Base-by-base conservation (phyloP, 306 rosid genomes). In the Comarum palustre region DNA sequence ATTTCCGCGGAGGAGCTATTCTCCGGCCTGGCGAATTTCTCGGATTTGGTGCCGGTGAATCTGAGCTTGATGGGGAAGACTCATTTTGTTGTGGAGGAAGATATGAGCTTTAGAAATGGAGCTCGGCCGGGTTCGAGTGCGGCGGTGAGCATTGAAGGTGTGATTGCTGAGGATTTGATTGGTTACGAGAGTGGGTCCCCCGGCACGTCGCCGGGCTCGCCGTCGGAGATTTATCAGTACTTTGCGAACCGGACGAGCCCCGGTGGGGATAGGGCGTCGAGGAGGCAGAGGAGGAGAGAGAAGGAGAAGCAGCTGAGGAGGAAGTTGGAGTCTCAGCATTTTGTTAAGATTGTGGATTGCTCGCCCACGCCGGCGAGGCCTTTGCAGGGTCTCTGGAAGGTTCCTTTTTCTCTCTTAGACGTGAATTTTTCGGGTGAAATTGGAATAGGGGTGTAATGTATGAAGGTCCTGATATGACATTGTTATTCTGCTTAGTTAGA, bases 361-460 rank as follows among this genome's bases (percentile, higher is more conserved):
- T 82, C 91, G 2, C 97, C 97, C 0, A 78, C 96, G 0, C 86
- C 75, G n/a, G 61, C 76, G 6, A 78, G 97, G 78, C 99, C 99
- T 65, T 84, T 94, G 76, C 97, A 94, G 88, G 99, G 99, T 71
- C 86, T 94, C 3, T 94, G 99, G 99, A 94, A 94, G 97, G 99
- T 94, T 70, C 68, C 65, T 66, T 78, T 71, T 51, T 73, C 27
- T 65, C 83, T 50, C 69, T 58, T 77, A n/a, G 69, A 76, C 81
- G 82, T 82, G 42, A 51, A 16, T 68, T 32, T 36, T 25, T 24
- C 4, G 11, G 17, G 16, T 57, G 62, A 51, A 31, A 32, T 38
- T 68, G 39, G 50, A 59, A 8, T 45, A 32, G 69, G 66, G 20
- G 34, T 55, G 58, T 24, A 4, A 34, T 66, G 36, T 14, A 34